Evolutionary conservation across 306 rosid species (phyloP).

Genomic region (Mimosa pudica): DNA sequence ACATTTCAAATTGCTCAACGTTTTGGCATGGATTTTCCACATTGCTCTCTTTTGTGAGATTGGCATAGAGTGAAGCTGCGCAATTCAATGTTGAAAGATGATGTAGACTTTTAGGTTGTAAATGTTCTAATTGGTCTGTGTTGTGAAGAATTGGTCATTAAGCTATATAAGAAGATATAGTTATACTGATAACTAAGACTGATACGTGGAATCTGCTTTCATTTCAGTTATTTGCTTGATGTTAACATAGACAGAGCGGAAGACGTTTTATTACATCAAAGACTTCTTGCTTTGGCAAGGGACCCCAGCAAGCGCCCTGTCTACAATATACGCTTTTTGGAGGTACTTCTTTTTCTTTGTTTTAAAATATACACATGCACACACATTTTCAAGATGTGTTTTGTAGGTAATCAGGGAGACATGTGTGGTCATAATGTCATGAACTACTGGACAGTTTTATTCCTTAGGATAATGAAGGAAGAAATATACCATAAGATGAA

Average conservation of each 20-base stretch:
- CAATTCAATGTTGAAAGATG: not conserved
- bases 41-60: not conserved
- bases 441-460: not conserved
- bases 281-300: slow-evolving; percentile 80
- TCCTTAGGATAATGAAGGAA: not conserved
- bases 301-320: slow-evolving; percentile 94
- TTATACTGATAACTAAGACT: not conserved
- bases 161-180: slow-evolving; percentile 9
- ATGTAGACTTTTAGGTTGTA: not conserved
- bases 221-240: slow-evolving; percentile 90
- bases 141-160: not conserved
- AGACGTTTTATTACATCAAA: slow-evolving; percentile 87
- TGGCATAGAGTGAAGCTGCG: not conserved
- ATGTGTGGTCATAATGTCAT: not conserved
- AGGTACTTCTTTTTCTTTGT: slow-evolving; percentile 53
- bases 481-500: not conserved
- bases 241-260: slow-evolving; percentile 94
- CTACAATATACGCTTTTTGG: slow-evolving; percentile 81
- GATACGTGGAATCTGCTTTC: slow-evolving; percentile 32
- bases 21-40: not conserved
- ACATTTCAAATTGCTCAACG: not conserved
- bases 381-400: not conserved
- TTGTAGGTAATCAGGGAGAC: not conserved
- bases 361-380: not conserved
- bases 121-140: slow-evolving; percentile 12